A percentile compares a stretch with the other conserved stretches of the same genome.
Conservation (phyloP, 2,329 filamentous ascomycete genomes). For the Huntiella abstrusa region DNA sequence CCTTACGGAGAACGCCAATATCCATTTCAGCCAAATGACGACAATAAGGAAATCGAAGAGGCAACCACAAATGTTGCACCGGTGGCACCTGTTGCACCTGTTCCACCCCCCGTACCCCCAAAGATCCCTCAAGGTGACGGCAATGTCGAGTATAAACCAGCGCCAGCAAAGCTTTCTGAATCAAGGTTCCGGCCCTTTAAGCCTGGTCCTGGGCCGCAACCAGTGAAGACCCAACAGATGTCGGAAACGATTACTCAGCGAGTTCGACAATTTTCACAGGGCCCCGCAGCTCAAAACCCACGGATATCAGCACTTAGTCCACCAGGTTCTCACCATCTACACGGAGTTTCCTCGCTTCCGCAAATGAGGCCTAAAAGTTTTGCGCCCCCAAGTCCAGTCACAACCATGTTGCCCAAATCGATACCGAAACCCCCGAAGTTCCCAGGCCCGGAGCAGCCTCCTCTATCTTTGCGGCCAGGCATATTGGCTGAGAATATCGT, state of each 20-base stretch:
- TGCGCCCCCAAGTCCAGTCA: neutral
- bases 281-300: no score
- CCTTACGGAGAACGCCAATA: constrained; percentile 9
- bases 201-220: neutral
- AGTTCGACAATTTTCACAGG: no score
- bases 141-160: neutral
- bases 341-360: no score
- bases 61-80: neutral
- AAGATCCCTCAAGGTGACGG: neutral
- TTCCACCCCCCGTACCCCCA: neutral
- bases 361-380: no score
- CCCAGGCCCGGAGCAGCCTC: neutral
- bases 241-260: no score
- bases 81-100: neutral
- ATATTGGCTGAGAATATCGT: neutral
- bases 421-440: neutral
- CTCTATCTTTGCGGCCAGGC: constrained; percentile 3
- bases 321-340: no score
- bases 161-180: neutral
- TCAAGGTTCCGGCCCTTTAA: constrained; percentile 7
- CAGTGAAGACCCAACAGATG: neutral
- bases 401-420: neutral
- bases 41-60: neutral
- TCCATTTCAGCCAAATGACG: constrained; percentile 10
- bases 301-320: no score